Base-by-base conservation (phyloP, 176 grass and related monocot genomes). In the Chloris gayana region DNA sequence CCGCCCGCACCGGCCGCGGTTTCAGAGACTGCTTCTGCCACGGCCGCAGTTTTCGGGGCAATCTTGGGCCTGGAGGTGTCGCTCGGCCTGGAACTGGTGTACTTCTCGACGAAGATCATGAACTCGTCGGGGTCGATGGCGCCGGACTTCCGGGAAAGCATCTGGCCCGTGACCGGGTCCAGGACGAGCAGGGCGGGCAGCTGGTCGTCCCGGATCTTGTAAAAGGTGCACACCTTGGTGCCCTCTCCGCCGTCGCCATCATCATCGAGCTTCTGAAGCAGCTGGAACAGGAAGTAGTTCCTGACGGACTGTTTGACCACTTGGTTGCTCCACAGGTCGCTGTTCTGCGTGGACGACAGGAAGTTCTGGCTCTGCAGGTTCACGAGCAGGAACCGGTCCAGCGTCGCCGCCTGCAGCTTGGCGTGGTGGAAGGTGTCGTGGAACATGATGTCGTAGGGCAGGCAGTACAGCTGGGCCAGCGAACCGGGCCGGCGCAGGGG, bases 81-180 rank as follows among this genome's bases (percentile, higher is more conserved):
- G 86, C 62, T 84, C 1, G 81, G 86, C 24, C 69, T 88, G 5
- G 62, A 62, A 2, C 32, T 47, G 0, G 0, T 63, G 81, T 62
- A 80, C 24, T 60, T 44, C 1, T 30, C 61, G 4, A 74, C 59
- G 42, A 30, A 57, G 2, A 37, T 2, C 13, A 79, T 6, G 50
- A 83, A 88, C 4, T 59, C 49, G 2, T 83, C 59, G 26, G 86
- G 80, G 9, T 30, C 24, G 47, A 88, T 67, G 39, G 63, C 3
- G 60, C 69, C 75, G 80, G 69, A 66, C 68, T 38, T 34, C 68
- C 25, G 73, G 24, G 24, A 68, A 6, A 74, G 47, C 75, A 60
- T 4, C 75, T 83, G 68, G 14, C 80, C 86, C 59, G 86, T 88
- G 86, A 88, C 50, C 0, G 86, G 86, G 69, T 88, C 86, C 3